Evolutionary conservation across 2,329 filamentous ascomycete genomes (phyloP).

Genomic region (Phoma sp.): DNA sequence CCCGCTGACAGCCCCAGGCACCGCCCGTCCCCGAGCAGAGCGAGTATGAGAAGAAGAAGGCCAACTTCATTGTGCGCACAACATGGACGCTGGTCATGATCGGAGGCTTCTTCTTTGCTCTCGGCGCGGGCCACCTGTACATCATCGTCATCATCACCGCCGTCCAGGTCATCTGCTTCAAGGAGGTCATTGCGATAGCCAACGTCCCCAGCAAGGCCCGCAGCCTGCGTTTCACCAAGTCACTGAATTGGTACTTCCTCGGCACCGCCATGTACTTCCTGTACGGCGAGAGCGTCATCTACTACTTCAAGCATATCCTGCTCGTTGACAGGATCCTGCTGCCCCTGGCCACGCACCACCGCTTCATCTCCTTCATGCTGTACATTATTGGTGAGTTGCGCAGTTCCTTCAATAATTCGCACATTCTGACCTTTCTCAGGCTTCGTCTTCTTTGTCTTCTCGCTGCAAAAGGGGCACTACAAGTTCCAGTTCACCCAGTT

Average conservation of each 20-base stretch:
- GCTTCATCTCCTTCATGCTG: slow-evolving; percentile 98
- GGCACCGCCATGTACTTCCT: slow-evolving; percentile 99
- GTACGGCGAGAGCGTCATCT: slow-evolving; percentile 98
- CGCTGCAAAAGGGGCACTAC: slow-evolving; percentile 93
- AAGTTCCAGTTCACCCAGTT: slow-evolving; percentile 99
- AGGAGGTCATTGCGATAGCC: slow-evolving; percentile 97
- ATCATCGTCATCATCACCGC: slow-evolving; percentile 91
- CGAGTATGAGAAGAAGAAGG: slow-evolving; percentile 98
- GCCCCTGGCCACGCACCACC: slow-evolving; percentile 93
- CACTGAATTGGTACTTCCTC: slow-evolving; percentile 98
- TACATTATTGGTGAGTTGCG: slow-evolving; percentile 86
- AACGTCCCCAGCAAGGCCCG: slow-evolving; percentile 91
- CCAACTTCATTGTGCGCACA: slow-evolving; percentile 93
- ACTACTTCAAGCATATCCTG: slow-evolving; percentile 99
- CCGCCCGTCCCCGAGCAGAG: slow-evolving; percentile 54
- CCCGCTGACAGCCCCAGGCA: slow-evolving; percentile 38
- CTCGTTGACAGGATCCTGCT: slow-evolving; percentile 91
- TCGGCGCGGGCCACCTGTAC: slow-evolving; percentile 98
- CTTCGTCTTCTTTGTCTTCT: slow-evolving; percentile 97
- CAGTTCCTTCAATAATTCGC: background rate
- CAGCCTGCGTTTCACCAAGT: slow-evolving; percentile 91
- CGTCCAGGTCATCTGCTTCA: slow-evolving; percentile 96
- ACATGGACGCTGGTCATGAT: slow-evolving; percentile 99
- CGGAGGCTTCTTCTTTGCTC: slow-evolving; percentile 83
- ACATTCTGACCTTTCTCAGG: slow-evolving; percentile 59